Conservation (phyloP, 495 filamentous ascomycete genomes). For the Trichoderma orchidacearum region DNA sequence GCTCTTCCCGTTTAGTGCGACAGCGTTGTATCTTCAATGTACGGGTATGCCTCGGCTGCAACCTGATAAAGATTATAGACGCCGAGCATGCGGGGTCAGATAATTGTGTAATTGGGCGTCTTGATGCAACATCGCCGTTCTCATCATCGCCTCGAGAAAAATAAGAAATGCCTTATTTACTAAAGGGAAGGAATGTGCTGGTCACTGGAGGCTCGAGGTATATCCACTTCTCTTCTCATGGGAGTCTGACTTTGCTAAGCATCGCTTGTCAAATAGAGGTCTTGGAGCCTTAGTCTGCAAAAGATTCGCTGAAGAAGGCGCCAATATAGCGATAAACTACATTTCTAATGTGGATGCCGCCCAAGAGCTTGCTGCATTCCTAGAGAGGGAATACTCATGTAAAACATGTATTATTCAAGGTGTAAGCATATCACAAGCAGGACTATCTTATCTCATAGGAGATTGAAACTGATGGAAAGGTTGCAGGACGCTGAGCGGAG, state of each 20-base stretch:
- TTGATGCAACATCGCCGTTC: too few species aligned
- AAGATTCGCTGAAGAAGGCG: constrained; percentile 54
- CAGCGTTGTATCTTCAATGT: too few species aligned
- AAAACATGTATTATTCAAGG: not conserved
- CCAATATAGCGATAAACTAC: constrained; percentile 62
- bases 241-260: not conserved
- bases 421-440: not conserved
- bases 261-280: constrained; percentile 35
- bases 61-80: too few species aligned
- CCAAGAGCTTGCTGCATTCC: constrained; percentile 35
- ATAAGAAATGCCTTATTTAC: constrained; percentile 48
- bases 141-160: too few species aligned
- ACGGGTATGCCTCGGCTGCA: too few species aligned
- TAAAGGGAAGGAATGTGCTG: constrained; percentile 50
- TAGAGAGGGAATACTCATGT: constrained; percentile 18
- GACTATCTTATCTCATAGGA: too few species aligned
- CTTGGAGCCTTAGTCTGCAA: constrained; percentile 48
- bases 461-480: constrained; percentile 8
- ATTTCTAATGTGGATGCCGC: constrained; percentile 38
- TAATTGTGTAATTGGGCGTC: too few species aligned
- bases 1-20: too few species aligned
- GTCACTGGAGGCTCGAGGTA: constrained; percentile 42
- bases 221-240: not conserved
- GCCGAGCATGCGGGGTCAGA: too few species aligned
- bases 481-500: constrained; percentile 44